Evolutionary conservation across 2,329 filamentous ascomycete species (phyloP), one percentile per base, ranked within the genome.

Genomic region (Microcyclospora tardicrescens): DNA sequence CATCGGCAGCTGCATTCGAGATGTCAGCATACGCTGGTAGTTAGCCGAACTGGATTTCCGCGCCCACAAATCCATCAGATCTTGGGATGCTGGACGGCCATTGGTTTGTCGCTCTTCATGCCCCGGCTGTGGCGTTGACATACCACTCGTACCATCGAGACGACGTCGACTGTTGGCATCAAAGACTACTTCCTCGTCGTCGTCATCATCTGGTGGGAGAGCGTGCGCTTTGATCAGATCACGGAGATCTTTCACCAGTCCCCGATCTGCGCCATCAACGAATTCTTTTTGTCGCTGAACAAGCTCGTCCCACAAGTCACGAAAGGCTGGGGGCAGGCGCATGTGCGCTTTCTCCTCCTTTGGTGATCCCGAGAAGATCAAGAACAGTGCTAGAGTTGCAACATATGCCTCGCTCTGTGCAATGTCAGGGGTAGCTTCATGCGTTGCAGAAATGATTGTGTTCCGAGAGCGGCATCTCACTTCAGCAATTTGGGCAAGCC

Each of bases 321-420:
- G 78, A 82, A 85, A 98, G 2, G 75, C 70, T 0, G 79, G 69
- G 3, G 87, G 84, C 12, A 98, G 66, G 36, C 83, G 75, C 45
- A 93, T 59, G 42, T 80, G 81, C 2, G 84, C 75, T 57, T 93
- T 96, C 46, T 93, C 85, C 53, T 96, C 89, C 50, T 84, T 91
- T 0, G 75, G 62, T 12, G 78, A 83, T n/a, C 74, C 72, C 1
- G 77, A 76, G 47, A 86, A 94, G 1, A 93, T 69, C 31, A 83
- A 71, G 57, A 93, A 95, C 1, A 98, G 64, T 2, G 82, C 84
- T 10, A 76, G 70, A 0, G 86, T 93, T 5, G 86, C 83, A 32
- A 91, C 72, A 50, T 80, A 96, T 1, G 80, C 79, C 59, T 96
- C 87, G 5, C 91, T 93, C 56, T 98, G 87, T 46, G 79, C 77